phyloP scores from a whole-genome alignment of 345 rosid genomes.

The Erysimum cheiranthoides region DNA sequence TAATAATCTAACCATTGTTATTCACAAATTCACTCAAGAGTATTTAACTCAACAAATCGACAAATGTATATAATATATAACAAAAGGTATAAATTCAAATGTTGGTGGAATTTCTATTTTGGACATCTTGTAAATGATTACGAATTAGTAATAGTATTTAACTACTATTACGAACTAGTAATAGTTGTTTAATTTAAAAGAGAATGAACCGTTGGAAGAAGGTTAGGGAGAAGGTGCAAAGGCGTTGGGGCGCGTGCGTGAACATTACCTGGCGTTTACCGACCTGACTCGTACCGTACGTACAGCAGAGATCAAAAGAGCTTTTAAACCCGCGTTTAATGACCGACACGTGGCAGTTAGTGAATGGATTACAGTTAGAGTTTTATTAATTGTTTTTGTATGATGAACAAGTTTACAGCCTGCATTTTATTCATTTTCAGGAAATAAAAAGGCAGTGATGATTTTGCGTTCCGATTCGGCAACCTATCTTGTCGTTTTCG shows the following conservation, averaged over 20 bases:
- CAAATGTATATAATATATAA: too few species aligned
- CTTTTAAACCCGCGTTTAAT: neutral
- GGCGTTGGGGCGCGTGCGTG: conserved; percentile 32
- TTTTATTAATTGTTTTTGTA: neutral
- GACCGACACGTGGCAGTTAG: conserved; percentile 3
- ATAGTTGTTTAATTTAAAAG: neutral
- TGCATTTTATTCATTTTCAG: conserved; percentile 20
- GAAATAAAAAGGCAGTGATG: conserved; percentile 31
- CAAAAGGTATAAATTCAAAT: neutral
- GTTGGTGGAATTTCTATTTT: neutral
- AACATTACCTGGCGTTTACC: conserved; percentile 19
- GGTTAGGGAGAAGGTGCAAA: conserved; percentile 35
- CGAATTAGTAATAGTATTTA: neutral
- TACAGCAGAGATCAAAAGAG: conserved; percentile 23
- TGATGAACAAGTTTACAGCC: conserved; percentile 31
- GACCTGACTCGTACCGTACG: conserved; percentile 42
- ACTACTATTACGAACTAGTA: neutral
- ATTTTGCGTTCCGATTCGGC: conserved; percentile 48
- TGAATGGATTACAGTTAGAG: conserved; percentile 26
- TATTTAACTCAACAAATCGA: neutral
- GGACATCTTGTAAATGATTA: neutral
- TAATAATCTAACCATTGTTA: neutral
- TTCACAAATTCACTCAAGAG: neutral
- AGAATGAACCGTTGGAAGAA: conserved; percentile 27
- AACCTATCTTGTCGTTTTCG: conserved; percentile 45